Base-by-base conservation (phyloP, 2,329 filamentous ascomycete species). In the Xylariales sp. region DNA sequence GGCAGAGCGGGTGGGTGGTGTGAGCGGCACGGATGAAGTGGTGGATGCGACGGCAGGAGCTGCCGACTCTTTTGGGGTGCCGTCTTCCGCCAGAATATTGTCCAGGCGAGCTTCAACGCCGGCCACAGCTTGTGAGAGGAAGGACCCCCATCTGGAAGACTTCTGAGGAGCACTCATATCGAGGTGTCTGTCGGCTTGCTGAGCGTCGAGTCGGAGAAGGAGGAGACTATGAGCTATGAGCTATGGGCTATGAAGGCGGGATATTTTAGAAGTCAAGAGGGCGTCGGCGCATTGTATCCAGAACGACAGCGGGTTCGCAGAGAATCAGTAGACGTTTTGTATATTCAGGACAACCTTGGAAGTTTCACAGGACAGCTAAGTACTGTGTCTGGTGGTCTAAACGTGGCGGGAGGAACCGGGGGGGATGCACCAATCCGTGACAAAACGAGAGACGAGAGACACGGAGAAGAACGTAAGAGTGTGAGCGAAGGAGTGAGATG, bases 61-160 rank as follows among this genome's bases (percentile, higher is more conserved):
- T 62, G 76, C 61, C 39, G 79, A 73, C 65, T 80, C 81, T 63
- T 81, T 83, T 58, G 81, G 80, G 39, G 80, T 79, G 55, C 91
- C 89, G 63, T 93, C 90, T 72, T 97, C 94, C 62, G 93, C 90
- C 68, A 99, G 86, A 66, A 99, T 97, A 57, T 89, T 94, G 79
- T 99, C 96, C 67, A 99, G 87, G 50, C 93, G 90, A 67, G 94
- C 97, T 82, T 99, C 96, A 65, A 99, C 92, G 68, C 94, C 94
- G 62, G 94, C 94, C 68, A 98, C 93, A 71, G 95, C 94, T 80
- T 95, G 93, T 72, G 94, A 92, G 68, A 97, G 86, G 78, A 97
- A 91, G 39, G 89, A 89, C 53, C 91, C 91, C 92, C 92, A 94
- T 88, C 87, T 87, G 58, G 87, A 87, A 69, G 86, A 83, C 72